Conservation (phyloP, 192 early-diverging fungal genomes). For the Chytriomyces sp. region DNA sequence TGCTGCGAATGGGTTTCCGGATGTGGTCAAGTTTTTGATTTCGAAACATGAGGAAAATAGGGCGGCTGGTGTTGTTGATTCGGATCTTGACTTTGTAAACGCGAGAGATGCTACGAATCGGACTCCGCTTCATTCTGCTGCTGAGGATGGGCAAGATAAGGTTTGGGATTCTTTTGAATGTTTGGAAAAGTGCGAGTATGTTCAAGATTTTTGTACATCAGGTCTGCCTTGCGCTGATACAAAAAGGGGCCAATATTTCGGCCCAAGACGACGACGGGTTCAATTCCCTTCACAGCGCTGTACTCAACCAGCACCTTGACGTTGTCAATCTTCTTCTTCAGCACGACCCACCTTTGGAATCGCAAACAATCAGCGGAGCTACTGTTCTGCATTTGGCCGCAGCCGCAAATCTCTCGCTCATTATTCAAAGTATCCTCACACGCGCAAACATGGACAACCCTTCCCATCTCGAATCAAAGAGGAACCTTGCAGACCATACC, state of each 20-base stretch:
- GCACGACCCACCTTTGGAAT: neutral
- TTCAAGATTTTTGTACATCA: neutral
- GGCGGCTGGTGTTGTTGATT: neutral
- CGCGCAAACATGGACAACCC: neutral
- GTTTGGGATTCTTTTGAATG: neutral
- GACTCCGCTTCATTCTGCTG: neutral
- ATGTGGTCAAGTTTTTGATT: neutral
- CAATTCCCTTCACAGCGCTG: neutral
- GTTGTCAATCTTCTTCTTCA: neutral
- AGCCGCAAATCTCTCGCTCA: neutral
- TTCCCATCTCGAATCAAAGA: neutral
- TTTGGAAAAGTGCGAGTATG: neutral
- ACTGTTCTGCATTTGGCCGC: neutral
- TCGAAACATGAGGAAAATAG: neutral
- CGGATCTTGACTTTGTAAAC: neutral
- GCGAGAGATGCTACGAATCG: slow-evolving; percentile 1
- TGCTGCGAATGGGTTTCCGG: neutral
- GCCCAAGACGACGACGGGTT: neutral
- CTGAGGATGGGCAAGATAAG: neutral
- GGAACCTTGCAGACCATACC: neutral
- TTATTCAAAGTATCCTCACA: neutral
- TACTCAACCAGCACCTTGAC: neutral
- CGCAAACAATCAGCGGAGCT: neutral
- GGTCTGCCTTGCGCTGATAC: neutral
- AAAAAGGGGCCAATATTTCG: neutral